Conservation (phyloP, 352 stramenopile species). For the Pythium sp. region DNA sequence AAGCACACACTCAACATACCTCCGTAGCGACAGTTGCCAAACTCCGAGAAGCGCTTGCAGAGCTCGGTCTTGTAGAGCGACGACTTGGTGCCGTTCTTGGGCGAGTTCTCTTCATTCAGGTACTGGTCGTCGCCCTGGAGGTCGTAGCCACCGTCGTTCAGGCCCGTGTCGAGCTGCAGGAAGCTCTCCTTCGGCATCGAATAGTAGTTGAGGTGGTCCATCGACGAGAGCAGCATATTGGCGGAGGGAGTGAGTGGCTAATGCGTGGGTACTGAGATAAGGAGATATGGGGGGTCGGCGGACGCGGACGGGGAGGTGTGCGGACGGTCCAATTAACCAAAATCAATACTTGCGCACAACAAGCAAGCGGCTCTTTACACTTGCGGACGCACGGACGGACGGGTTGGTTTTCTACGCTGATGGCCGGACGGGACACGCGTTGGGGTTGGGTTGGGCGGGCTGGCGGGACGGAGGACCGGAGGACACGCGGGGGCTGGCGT, state of each 20-base stretch:
- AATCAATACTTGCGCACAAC: slow-evolving; percentile 6
- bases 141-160: slow-evolving; percentile 35
- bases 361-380: slow-evolving; percentile 5
- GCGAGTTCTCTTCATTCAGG: slow-evolving; percentile 79
- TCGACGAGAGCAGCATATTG: slow-evolving; percentile 75
- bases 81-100: slow-evolving; percentile 83
- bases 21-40: slow-evolving; percentile 86
- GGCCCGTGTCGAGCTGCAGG: slow-evolving; percentile 60
- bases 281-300: not conserved
- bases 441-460: not conserved
- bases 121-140: slow-evolving; percentile 56
- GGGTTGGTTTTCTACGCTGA: slow-evolving; percentile 5
- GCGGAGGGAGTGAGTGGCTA: no score
- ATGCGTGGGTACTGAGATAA: slow-evolving; percentile 1
- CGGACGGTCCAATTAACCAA: not conserved
- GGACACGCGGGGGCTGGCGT: not conserved
- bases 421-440: not conserved
- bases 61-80: slow-evolving; percentile 88
- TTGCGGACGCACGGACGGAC: not conserved
- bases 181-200: slow-evolving; percentile 73
- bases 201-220: slow-evolving; percentile 85
- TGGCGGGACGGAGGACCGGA: not conserved
- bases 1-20: slow-evolving; percentile 30
- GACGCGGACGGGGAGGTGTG: not conserved
- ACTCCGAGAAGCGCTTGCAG: slow-evolving; percentile 86